phyloP scores from a whole-genome alignment of 176 grass and related monocot species.

The Hsuehochloa calcarea region DNA sequence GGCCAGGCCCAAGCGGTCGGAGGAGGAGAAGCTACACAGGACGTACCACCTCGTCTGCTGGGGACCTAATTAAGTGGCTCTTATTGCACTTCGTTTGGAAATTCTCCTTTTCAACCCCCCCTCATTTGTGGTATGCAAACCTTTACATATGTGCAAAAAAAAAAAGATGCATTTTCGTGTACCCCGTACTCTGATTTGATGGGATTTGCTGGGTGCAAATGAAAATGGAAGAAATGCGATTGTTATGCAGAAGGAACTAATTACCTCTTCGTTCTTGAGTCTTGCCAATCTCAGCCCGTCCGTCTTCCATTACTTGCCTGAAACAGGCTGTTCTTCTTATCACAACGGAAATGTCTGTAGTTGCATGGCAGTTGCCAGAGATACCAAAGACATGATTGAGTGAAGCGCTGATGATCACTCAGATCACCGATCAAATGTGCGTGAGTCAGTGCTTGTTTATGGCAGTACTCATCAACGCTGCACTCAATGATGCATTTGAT shows the following conservation, averaged over 20 bases:
- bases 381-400: slow-evolving; percentile 48
- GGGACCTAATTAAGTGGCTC: slow-evolving; percentile 44
- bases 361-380: neutral
- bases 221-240: neutral
- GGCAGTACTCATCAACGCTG: slow-evolving; percentile 53
- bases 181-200: neutral
- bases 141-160: neutral
- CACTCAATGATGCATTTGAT: slow-evolving; percentile 58
- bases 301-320: neutral
- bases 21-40: slow-evolving; percentile 60
- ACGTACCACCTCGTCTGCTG: slow-evolving; percentile 77
- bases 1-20: slow-evolving; percentile 17
- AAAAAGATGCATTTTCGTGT: neutral
- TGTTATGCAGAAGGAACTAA: neutral
- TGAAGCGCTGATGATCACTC: slow-evolving; percentile 32
- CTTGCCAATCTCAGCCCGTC: neutral
- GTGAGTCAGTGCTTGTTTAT: neutral
- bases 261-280: neutral
- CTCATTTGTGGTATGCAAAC: neutral
- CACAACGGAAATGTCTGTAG: too few species aligned
- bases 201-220: slow-evolving; percentile 3
- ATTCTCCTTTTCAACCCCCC: neutral
- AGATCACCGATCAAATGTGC: neutral
- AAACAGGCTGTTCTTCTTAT: too few species aligned
- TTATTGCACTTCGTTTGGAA: neutral